These are phyloP conservation scores for Diaporthe vaccinii DNA, from an alignment of 2,329 filamentous ascomycete species.

Conservation along the genomic window DNA sequence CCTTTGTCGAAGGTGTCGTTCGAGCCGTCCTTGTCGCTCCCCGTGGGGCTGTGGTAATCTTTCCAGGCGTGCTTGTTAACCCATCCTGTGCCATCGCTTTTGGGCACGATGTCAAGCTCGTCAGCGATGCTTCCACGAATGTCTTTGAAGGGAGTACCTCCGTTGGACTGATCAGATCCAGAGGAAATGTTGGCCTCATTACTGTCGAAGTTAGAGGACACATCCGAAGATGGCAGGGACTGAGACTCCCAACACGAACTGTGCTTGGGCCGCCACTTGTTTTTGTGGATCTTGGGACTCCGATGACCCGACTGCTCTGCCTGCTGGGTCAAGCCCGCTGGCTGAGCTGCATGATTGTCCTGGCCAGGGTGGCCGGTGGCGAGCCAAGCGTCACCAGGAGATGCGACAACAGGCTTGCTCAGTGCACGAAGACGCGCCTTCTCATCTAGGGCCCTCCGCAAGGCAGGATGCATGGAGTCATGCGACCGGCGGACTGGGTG, in stretches of 20 bases:
- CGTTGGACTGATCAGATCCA: not conserved
- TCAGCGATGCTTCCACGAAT: conserved; percentile 37
- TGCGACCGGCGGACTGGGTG: not conserved
- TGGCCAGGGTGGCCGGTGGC: not conserved
- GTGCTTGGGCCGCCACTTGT: conserved; percentile 34
- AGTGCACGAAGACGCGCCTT: not conserved
- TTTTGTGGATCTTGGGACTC: not conserved
- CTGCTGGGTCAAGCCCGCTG: not conserved
- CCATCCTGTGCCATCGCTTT: conserved; percentile 22
- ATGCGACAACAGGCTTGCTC: not conserved
- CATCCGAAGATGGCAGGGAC: conserved; percentile 32
- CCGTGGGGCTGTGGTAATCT: not conserved
- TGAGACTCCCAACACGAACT: conserved; percentile 29
- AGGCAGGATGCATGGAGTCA: not conserved
- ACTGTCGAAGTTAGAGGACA: conserved; percentile 9
- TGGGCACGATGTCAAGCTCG: conserved; percentile 36
- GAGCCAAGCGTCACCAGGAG: not conserved
- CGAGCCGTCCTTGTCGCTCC: not conserved
- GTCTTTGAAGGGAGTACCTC: conserved; percentile 1
- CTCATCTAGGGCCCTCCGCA: not conserved
- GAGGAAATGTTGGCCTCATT: not conserved
- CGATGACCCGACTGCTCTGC: not conserved
- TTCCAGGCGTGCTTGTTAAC: conserved; percentile 35
- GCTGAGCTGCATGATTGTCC: not conserved
- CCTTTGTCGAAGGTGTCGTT: not conserved